Evolutionary conservation across 1,284 basidiomycete genomes (phyloP), one percentile per base, ranked within the genome.

Genomic region (Ceratobasidium sp.): DNA sequence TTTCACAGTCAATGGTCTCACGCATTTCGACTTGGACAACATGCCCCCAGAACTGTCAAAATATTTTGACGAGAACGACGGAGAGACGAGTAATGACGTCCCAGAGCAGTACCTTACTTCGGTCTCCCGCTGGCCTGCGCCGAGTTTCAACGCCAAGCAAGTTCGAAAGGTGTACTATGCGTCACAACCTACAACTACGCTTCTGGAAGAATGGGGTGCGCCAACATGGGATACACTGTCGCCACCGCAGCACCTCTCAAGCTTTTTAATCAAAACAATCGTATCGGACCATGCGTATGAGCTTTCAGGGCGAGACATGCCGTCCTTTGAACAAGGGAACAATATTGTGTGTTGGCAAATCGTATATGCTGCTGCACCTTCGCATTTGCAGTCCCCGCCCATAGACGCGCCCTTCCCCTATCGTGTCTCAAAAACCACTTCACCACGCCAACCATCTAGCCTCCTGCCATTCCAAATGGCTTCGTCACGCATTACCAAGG

Each of bases 1-100:
- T 3, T 73, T 73, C 23, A 67, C 54, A 1, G 44, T 73, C 72
- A 67, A 73, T 54, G 63, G 35, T 1, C 30, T n/a, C 3, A 41
- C 26, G 18, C 47, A 73, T 43, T 47, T 73, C 23, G 55, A 28
- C 3, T 41, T 73, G 11, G 72, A 73, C 30, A 44, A 49, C 14
- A 62, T 72, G 38, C 57, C 57, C 5, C 64, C 26, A 28, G 52
- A 58, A n/a, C 35, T 52, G 38, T 30, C 28, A 2, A 11, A 14
- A 3, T 38, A 35, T 5, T 46, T 23, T 13, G 54, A 28, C 7
- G 23, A 63, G 28, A 16, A 5, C 43, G 6, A 58, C 35, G 35
- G 38, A 18, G 41, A 21, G 8, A 14, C 41, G 43, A 46, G 8
- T 13, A 23, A 44, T 44, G 35, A 41, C 21, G 11, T 30, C 41